phyloP scores from a whole-genome alignment of 345 rosid genomes.

The Lumnitzera racemosa region DNA sequence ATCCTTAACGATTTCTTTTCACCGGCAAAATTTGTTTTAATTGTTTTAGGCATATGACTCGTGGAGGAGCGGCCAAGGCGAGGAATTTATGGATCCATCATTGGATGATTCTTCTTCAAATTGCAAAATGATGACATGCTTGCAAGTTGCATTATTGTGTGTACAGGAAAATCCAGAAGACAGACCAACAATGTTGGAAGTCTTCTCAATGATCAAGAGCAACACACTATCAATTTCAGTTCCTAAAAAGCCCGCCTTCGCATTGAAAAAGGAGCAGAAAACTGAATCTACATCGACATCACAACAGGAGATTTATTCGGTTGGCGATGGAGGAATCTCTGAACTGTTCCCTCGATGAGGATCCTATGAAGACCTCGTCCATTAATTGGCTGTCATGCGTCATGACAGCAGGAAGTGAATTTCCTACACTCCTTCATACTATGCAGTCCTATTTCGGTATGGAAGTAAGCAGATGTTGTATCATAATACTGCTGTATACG shows the following conservation, averaged over 20 bases:
- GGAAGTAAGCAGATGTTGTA: too few species aligned
- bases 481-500: too few species aligned
- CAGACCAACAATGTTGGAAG: slow-evolving; percentile 28
- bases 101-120: slow-evolving; percentile 20
- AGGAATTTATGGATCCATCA: slow-evolving; percentile 19
- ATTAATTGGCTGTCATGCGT: too few species aligned
- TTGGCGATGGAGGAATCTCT: slow-evolving; percentile 19
- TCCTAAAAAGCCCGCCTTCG: slow-evolving; percentile 32
- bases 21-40: background rate
- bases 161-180: slow-evolving; percentile 23
- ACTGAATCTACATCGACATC: background rate
- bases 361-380: slow-evolving; percentile 4
- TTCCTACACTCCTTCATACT: too few species aligned
- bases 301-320: slow-evolving; percentile 13
- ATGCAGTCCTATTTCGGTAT: too few species aligned
- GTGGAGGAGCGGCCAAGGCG: slow-evolving; percentile 15
- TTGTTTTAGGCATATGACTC: slow-evolving; percentile 20
- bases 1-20: background rate
- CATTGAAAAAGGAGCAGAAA: background rate
- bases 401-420: too few species aligned
- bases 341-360: slow-evolving; percentile 25
- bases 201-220: slow-evolving; percentile 15
- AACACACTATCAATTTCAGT: background rate
- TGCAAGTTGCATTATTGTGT: slow-evolving; percentile 28
- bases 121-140: slow-evolving; percentile 16